These are phyloP conservation scores for Miscanthus lutarioriparius DNA, from an alignment of 176 grass and related monocot genomes.

Conservation along the genomic window DNA sequence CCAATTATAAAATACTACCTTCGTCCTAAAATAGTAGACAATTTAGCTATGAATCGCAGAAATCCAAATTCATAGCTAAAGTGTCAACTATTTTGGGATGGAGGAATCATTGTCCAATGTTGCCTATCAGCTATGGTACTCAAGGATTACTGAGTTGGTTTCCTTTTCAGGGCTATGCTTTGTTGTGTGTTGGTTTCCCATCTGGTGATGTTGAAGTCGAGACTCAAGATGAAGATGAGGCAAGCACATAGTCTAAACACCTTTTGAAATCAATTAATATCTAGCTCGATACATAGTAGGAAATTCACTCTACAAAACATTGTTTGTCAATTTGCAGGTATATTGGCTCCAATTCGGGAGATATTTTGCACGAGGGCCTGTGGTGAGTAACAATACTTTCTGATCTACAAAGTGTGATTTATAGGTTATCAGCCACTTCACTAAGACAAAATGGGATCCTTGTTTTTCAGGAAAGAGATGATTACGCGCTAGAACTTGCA, in stretches of 20 bases:
- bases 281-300: neutral
- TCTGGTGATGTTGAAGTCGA: conserved; percentile 87
- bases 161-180: conserved; percentile 82
- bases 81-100: neutral
- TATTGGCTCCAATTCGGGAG: conserved; percentile 97
- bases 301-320: conserved; percentile 9
- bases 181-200: conserved; percentile 94
- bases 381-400: conserved; percentile 57
- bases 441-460: neutral
- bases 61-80: neutral
- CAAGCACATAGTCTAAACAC: conserved; percentile 16
- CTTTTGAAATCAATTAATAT: neutral
- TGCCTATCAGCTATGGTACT: neutral
- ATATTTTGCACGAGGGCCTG: conserved; percentile 93
- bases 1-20: neutral
- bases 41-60: neutral
- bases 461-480: conserved; percentile 76
- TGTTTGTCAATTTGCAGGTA: conserved; percentile 49
- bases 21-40: neutral
- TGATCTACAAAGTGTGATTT: neutral
- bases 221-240: conserved; percentile 99
- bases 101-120: neutral
- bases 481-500: conserved; percentile 89
- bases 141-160: neutral
- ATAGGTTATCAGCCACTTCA: neutral